Evolutionary conservation across 345 rosid species (phyloP), one percentile per base, ranked within the genome.

Genomic region (Populus alba): DNA sequence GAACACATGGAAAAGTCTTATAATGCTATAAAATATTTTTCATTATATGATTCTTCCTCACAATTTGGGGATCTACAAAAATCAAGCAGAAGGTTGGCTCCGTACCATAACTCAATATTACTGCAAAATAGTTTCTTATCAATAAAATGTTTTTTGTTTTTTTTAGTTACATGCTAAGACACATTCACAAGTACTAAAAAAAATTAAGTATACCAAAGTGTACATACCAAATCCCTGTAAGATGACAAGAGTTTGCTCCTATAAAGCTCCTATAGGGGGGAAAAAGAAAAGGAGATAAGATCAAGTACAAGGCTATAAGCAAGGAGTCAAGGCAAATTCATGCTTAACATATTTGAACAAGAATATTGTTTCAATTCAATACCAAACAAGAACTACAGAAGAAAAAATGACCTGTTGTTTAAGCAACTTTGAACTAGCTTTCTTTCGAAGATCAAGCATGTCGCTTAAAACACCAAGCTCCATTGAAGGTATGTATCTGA

Each of bases 171-270:
- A 31, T 31, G 45, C 6, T 7, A 29, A 27, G 11, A 47, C 53
- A 59, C 61, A 71, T 53, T 11, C 25, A 33, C 37, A 53, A 31
- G 20, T 22, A 72, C 2, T 39, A 71, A 17, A 4, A 53, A 73
- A 22, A 59, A 73, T 9, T 31, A n/a, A 47, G 10, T 47, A 16
- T 23, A 65, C 22, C 20, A 25, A 41, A 45, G 13, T 20, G 43
- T 18, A 39, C 91, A 75, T 91, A 95, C 98, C 98, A 95, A 84
- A 47, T 88, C 89, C 85, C 87, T 87, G 88, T 93, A 95, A 2
- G 91, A 90, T 3, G 88, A 93, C 72, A 91, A 76, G 68, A 95
- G 87, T 55, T 86, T 87, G 82, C 75, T 69, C 72, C 85, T 77
- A 79, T 82, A 80, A 49, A 87, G 80, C 82, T 86, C 90, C 98